Evolutionary conservation across 1,139 yeast species (phyloP).

Genomic region (Scheffersomyces segobiensis): DNA sequence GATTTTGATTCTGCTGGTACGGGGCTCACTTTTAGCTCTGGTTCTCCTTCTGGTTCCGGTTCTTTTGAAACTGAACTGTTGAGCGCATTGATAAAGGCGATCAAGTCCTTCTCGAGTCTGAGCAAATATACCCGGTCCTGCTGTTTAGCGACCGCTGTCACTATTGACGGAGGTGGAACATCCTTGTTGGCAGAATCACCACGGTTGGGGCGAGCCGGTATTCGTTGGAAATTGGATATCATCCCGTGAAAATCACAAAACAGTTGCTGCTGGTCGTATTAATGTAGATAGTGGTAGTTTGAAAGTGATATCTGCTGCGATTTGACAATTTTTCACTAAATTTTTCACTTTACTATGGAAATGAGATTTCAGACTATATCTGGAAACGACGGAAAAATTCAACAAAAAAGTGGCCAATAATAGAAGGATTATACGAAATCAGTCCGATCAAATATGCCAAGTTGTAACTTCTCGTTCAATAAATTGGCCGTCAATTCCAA

Average conservation of each 20-base stretch:
- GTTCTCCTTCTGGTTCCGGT: not conserved
- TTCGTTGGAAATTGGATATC: not conserved
- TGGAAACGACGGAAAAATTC: not conserved
- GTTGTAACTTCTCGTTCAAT: not conserved
- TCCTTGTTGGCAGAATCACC: not conserved
- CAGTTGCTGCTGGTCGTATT: constrained; percentile 1
- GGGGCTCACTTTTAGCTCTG: not conserved
- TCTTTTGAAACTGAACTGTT: not conserved
- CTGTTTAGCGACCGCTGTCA: constrained; percentile 44
- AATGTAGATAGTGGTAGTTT: constrained; percentile 5
- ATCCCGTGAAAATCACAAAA: not conserved
- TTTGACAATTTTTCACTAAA: not conserved
- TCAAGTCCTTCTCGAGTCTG: constrained; percentile 50
- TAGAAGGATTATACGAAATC: not conserved
- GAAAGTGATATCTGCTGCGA: not conserved
- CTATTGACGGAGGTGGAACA: constrained; percentile 10
- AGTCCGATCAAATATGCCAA: not conserved
- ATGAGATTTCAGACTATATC: not conserved
- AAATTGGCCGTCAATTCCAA: not conserved
- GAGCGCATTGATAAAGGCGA: constrained; percentile 32
- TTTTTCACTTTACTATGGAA: not conserved
- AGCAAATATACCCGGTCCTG: constrained; percentile 55
- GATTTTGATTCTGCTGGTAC: not conserved
- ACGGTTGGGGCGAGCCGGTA: not conserved
- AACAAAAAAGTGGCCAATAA: not conserved